Base-by-base conservation (phyloP, 1,284 basidiomycete species). In the Austroboletus niveus region DNA sequence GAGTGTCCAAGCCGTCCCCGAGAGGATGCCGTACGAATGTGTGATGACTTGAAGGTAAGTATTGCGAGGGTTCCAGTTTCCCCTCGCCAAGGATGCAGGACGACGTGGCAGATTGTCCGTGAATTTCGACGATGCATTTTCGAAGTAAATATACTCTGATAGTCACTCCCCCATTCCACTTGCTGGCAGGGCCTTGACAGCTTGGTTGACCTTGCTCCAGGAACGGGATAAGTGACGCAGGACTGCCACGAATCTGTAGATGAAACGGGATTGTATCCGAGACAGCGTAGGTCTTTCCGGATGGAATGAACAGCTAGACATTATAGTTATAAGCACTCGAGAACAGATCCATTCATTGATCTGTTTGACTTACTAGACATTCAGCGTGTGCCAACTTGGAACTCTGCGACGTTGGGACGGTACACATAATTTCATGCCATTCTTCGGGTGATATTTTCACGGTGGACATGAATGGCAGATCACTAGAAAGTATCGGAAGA, bases 251-350 rank as follows among this genome's bases (percentile, higher is more conserved):
- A 49, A 69, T 56, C 41, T 70, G 65, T 31, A 70, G 39, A 43
- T 70, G 67, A 36, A 70, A 63, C 29, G 64, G 67, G 14, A 69
- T 69, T n/a, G 46, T 53, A 34, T 67, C 67, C 14, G 65, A 65
- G 34, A 63, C 34, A 6, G 65, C 61, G 48, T 56, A 69, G 3
- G 40, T 49, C 22, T 40, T 60, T 29, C 56, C 56, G 8, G 67
- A 65, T 5, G 65, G 69, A 11, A 69, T 52, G 40, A 69, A 69
- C 12, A 69, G 34, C 66, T 69, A 39, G 38, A 42, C 10, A 15
- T 45, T 29, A 30, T 27, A 27, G 7, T 51, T 10, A 32, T 14
- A 30, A 30, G 20, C 15, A 45, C 22, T 41, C 42, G 8, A 51
- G 44, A n/a, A 41, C 3, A 14, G 6, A 24, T 38, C 27, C n/a